phyloP scores from a whole-genome alignment of 495 filamentous ascomycete genomes.

The Parathielavia hyrcaniae region DNA sequence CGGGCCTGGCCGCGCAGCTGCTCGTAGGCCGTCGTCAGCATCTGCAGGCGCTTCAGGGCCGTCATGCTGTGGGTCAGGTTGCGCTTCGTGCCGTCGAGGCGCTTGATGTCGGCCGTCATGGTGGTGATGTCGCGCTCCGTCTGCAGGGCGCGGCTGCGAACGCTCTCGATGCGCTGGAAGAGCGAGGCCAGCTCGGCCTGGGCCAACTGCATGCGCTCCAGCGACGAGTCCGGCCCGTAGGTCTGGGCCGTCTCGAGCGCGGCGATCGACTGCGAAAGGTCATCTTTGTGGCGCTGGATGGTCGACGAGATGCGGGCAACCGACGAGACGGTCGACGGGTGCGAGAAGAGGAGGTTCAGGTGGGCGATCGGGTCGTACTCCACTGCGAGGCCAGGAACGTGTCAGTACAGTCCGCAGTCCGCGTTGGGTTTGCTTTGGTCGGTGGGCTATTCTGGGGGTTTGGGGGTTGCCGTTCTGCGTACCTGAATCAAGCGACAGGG shows the following conservation, averaged over 20 bases:
- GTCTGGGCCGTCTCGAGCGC: slow-evolving; percentile 73
- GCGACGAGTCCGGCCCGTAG: slow-evolving; percentile 76
- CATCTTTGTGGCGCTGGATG: slow-evolving; percentile 73
- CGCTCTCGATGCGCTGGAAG: slow-evolving; percentile 92
- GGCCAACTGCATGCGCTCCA: slow-evolving; percentile 81
- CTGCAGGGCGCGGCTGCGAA: slow-evolving; percentile 80
- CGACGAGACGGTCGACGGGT: slow-evolving; percentile 78
- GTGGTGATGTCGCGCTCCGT: slow-evolving; percentile 94
- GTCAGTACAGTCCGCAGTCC: slow-evolving; percentile 27
- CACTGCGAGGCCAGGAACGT: slow-evolving; percentile 46
- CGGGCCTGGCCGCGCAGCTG: slow-evolving; percentile 80
- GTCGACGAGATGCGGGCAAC: slow-evolving; percentile 63
- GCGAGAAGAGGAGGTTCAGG: slow-evolving; percentile 88
- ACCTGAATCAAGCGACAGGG: slow-evolving; percentile 49
- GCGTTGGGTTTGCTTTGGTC: background rate
- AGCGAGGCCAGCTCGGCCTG: slow-evolving; percentile 83
- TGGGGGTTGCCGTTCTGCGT: slow-evolving; percentile 12
- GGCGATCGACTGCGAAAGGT: slow-evolving; percentile 73
- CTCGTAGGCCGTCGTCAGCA: slow-evolving; percentile 97
- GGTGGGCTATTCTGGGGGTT: too few species aligned
- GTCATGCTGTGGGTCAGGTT: slow-evolving; percentile 98
- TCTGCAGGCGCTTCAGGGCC: slow-evolving; percentile 91
- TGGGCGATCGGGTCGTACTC: slow-evolving; percentile 93
- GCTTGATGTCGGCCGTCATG: slow-evolving; percentile 99
- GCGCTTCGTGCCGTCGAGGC: slow-evolving; percentile 90